These are phyloP conservation scores for Aspergillus pseudonomiae DNA, from an alignment of 2,329 filamentous ascomycete species.

Conservation along the genomic window DNA sequence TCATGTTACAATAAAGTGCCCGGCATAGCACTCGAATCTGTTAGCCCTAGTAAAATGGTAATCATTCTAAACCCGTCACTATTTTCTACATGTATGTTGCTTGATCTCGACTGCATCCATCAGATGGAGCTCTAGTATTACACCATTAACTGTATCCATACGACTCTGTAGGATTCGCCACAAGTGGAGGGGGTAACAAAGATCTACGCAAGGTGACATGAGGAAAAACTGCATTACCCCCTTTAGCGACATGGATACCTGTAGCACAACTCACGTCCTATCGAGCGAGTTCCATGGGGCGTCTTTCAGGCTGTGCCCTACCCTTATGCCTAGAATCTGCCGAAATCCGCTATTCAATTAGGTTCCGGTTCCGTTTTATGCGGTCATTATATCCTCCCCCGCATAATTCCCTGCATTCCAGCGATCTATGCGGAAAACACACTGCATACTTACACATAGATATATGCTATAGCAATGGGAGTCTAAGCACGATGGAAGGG, in stretches of 20 bases:
- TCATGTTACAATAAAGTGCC: not conserved
- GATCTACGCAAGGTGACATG: no score
- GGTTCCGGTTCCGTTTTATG: not conserved
- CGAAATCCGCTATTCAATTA: not conserved
- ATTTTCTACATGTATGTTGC: no score
- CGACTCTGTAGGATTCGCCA: no score
- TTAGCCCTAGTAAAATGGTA: not conserved
- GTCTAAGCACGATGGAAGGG: rapidly evolving
- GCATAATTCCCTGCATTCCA: not conserved
- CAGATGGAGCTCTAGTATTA: no score
- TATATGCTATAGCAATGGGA: not conserved
- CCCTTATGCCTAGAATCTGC: not conserved
- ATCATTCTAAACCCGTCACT: not conserved
- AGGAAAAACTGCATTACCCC: no score
- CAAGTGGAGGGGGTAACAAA: rapidly evolving
- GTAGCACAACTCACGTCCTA: no score
- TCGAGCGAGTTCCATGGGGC: no score
- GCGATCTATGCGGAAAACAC: rapidly evolving
- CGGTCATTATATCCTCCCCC: not conserved
- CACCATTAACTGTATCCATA: rapidly evolving
- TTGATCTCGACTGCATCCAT: no score
- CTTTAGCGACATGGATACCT: no score
- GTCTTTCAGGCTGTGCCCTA: no score
- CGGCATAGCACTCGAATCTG: not conserved
- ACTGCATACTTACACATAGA: not conserved